phyloP scores from a whole-genome alignment of 495 filamentous ascomycete species.

The Cercophora newfieldiana region DNA sequence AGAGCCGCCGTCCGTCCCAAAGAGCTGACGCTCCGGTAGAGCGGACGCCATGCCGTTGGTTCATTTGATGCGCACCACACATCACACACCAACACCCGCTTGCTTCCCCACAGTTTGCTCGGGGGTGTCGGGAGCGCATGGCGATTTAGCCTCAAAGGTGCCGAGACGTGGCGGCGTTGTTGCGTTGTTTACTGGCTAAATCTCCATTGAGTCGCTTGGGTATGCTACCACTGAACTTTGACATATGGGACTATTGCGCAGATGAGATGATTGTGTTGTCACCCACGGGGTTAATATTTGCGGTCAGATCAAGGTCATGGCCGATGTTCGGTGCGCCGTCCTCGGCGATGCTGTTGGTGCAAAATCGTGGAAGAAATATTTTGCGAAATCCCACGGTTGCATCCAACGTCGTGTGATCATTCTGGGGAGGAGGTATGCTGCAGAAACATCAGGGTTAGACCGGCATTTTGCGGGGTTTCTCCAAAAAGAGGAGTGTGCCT shows the following conservation, averaged over 20 bases:
- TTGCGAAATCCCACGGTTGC: not conserved
- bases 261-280: not conserved
- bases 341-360: not conserved
- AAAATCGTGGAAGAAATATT: not conserved
- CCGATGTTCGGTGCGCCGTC: not conserved
- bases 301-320: not conserved
- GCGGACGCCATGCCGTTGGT: not conserved
- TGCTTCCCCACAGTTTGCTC: constrained; percentile 18
- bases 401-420: not conserved
- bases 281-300: not conserved
- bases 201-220: constrained; percentile 12
- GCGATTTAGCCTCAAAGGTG: constrained; percentile 15
- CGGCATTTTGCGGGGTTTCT: not conserved
- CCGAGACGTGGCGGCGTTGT: not conserved
- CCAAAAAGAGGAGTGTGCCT: not conserved
- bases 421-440: not conserved
- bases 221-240: not conserved
- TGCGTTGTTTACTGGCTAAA: constrained; percentile 7
- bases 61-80: not conserved
- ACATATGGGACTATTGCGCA: not conserved
- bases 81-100: no score
- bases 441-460: not conserved
- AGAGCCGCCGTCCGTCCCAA: not conserved
- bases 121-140: constrained; percentile 1
- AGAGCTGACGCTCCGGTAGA: not conserved